phyloP scores from a whole-genome alignment of 306 rosid species.

The Cicer yamashitae region DNA sequence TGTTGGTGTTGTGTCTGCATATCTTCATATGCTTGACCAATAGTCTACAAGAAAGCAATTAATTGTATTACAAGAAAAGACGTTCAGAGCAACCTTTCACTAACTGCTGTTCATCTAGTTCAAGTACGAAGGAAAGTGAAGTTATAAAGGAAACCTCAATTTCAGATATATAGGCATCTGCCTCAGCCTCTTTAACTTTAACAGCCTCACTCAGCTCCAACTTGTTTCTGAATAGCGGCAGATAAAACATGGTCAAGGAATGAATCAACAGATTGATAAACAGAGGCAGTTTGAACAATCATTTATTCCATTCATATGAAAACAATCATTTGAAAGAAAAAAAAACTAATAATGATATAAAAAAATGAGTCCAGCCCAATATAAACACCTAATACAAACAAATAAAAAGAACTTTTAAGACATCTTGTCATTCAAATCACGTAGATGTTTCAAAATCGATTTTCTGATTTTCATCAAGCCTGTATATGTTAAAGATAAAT shows the following conservation, averaged over 20 bases:
- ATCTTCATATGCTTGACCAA: constrained; percentile 99
- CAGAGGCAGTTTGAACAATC: constrained; percentile 21
- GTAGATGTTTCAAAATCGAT: constrained; percentile 19
- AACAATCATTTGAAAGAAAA: constrained; percentile 3
- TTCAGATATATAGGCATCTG: constrained; percentile 92
- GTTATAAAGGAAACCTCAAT: constrained; percentile 70
- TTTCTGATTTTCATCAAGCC: not conserved
- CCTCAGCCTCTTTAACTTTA: constrained; percentile 80
- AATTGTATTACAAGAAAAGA: constrained; percentile 28
- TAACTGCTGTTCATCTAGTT: constrained; percentile 20
- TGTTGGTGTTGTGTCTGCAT: constrained; percentile 98
- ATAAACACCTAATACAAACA: not conserved
- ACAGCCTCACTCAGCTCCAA: constrained; percentile 85
- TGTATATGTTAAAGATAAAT: not conserved
- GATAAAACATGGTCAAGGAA: constrained; percentile 39
- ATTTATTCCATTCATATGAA: constrained; percentile 31
- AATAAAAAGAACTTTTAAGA: constrained; percentile 8
- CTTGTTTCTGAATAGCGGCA: constrained; percentile 60
- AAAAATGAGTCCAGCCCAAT: not conserved
- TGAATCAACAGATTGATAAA: constrained; percentile 33
- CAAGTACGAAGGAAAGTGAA: constrained; percentile 7
- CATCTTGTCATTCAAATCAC: constrained; percentile 26
- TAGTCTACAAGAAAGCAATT: constrained; percentile 65
- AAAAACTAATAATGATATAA: not conserved
- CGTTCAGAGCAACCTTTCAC: not conserved